Percentiles rank a stretch among this genome's conserved stretches.
Evolutionary conservation across 352 stramenopile genomes (phyloP).

Genomic region (Pythium apleroticum): DNA sequence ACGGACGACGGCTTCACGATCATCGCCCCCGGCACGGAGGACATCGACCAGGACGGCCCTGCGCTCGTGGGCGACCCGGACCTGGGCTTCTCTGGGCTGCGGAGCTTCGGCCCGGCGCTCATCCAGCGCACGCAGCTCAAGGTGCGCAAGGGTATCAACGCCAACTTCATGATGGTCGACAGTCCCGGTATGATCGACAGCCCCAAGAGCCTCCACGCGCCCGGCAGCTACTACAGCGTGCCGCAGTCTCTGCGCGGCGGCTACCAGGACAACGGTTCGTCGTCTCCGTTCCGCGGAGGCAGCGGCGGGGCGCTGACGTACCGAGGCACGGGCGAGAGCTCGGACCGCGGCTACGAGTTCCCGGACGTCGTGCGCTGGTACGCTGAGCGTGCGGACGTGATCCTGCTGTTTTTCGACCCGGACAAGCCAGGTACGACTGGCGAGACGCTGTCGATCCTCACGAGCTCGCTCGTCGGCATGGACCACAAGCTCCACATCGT

Average conservation of each 20-base stretch:
- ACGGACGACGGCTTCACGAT: conserved; percentile 99
- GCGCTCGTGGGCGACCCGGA: conserved; percentile 96
- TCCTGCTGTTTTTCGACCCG: conserved; percentile 99
- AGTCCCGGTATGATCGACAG: conserved; percentile 99
- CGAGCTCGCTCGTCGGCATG: conserved; percentile 96
- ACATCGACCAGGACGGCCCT: conserved; percentile 97
- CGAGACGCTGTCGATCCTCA: conserved; percentile 98
- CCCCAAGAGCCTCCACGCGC: conserved; percentile 75
- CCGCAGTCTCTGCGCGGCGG: conserved; percentile 29
- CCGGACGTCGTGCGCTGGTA: conserved; percentile 97
- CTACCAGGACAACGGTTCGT: conserved; percentile 14
- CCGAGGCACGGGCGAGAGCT: conserved; percentile 49
- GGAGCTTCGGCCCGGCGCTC: conserved; percentile 95
- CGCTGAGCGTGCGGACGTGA: conserved; percentile 98
- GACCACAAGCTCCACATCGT: conserved; percentile 99
- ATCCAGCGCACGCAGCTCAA: conserved; percentile 99
- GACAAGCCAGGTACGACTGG: conserved; percentile 99
- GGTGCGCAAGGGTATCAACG: conserved; percentile 91
- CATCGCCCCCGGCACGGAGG: conserved; percentile 94
- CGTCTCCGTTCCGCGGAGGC: conserved; percentile 3
- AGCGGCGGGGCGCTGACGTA: conserved; percentile 29
- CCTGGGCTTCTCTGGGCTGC: conserved; percentile 96
- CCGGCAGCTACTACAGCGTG: conserved; percentile 50
- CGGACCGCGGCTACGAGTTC: conserved; percentile 97
- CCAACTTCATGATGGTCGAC: conserved; percentile 99